Evolutionary conservation across 768 basidiomycete species (phyloP).

Genomic region (Calocybe cyanea): DNA sequence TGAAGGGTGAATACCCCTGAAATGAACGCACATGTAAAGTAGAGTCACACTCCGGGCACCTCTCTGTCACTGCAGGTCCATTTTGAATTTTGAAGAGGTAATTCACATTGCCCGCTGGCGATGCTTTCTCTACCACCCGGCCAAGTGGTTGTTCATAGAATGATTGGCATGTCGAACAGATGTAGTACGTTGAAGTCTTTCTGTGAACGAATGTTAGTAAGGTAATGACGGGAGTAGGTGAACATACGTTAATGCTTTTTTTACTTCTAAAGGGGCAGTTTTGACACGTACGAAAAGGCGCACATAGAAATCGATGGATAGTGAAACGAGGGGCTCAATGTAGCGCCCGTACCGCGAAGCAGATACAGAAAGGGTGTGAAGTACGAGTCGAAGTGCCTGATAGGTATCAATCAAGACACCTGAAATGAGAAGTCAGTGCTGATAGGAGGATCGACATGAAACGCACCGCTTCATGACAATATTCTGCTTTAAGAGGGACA

Average conservation of each 20-base stretch:
- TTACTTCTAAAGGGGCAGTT: slow-evolving; percentile 76
- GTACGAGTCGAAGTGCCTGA: slow-evolving; percentile 87
- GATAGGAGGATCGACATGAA: background rate
- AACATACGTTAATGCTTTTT: slow-evolving; percentile 71
- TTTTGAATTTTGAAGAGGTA: slow-evolving; percentile 66
- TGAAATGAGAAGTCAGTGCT: background rate
- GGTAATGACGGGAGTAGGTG: background rate
- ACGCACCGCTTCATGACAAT: slow-evolving; percentile 87
- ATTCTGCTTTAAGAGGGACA: slow-evolving; percentile 86
- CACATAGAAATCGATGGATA: slow-evolving; percentile 98
- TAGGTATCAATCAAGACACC: background rate
- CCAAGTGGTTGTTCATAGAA: slow-evolving; percentile 87
- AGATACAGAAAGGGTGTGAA: slow-evolving; percentile 79
- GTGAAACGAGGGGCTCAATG: slow-evolving; percentile 82
- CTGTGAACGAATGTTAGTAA: slow-evolving; percentile 36
- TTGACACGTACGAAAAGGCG: slow-evolving; percentile 83
- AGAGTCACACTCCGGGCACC: slow-evolving; percentile 82
- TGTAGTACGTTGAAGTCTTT: slow-evolving; percentile 80
- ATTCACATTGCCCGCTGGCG: slow-evolving; percentile 53
- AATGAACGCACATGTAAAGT: slow-evolving; percentile 61
- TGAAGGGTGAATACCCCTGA: background rate
- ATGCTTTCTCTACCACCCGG: slow-evolving; percentile 55
- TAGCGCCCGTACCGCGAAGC: slow-evolving; percentile 91
- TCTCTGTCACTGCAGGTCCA: slow-evolving; percentile 62
- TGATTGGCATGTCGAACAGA: slow-evolving; percentile 82